Evolutionary conservation across 345 rosid species (phyloP), one percentile per base, ranked within the genome.

Genomic region (Rhizophora apiculata): DNA sequence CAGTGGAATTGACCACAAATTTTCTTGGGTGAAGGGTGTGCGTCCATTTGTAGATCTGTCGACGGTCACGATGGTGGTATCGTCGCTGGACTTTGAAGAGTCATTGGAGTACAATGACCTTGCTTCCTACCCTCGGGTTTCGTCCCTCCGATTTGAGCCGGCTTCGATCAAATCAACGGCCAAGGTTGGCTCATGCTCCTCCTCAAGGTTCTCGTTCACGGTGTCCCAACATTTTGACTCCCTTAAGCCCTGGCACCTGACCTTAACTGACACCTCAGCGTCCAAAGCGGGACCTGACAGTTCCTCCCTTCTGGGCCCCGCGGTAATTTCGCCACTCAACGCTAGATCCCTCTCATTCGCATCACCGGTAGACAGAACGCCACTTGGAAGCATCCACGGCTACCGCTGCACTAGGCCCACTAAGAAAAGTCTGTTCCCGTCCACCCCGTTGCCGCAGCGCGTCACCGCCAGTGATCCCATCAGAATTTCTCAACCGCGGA

Each of bases 241-340:
- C 0, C 84, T 92, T 64, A 95, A 95, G 78, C 99, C 98, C 1
- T 95, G 98, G 99, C 74, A 92, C 75, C 94, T 95, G n/a, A 76
- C 88, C 6, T 67, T 95, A 71, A 79, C 89, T 21, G 91, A 89
- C 84, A 66, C 90, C 55, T 77, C 96, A 27, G 49, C 87, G 0
- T 68, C 81, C 46, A 82, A 83, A 71, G 82, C 80, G 13, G 84
- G 89, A 13, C 88, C 85, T 24, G 72, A 86, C 0, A 65, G 62
- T 64, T 72, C 85, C 1, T 76, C 81, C 27, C 76, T 70, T 0
- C 2, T 84, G 5, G 86, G 97, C 48, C 84, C 89, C 0, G 85
- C 92, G 6, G 53, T 71, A 11, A 85, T 86, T 69, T 90, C 98
- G 4, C 97, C 98, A 0, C 76, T 83, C 62, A 90, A 83, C 46